A percentile compares a stretch with the other conserved stretches of the same genome.
These are phyloP conservation scores for Phragmites australis DNA, from an alignment of 176 grass and related monocot species.

Conservation along the genomic window DNA sequence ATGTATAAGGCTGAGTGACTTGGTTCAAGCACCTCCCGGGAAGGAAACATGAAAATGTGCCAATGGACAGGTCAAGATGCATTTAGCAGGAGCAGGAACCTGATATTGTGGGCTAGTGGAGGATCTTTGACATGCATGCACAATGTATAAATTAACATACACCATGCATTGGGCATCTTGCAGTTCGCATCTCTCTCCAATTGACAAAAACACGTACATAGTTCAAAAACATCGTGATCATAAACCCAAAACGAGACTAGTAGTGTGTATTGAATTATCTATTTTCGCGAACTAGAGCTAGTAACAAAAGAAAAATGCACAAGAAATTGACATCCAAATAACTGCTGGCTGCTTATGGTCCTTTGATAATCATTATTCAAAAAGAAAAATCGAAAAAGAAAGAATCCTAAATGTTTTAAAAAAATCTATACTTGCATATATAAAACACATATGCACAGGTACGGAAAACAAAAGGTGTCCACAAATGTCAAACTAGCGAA, in stretches of 20 bases:
- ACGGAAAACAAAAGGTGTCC: conserved; percentile 15
- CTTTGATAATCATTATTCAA: no score
- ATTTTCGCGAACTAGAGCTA: neutral
- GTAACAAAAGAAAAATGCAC: no score
- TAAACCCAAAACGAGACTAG: neutral
- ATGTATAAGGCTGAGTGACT: conserved; percentile 4
- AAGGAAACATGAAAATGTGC: conserved; percentile 35
- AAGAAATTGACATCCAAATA: no score
- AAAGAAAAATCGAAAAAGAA: neutral
- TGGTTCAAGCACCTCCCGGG: conserved; percentile 11
- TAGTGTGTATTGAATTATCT: neutral
- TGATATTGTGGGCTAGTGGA: conserved; percentile 56
- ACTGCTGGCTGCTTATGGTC: no score
- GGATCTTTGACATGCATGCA: conserved; percentile 40
- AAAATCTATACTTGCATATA: neutral
- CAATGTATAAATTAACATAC: no score
- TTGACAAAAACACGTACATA: no score
- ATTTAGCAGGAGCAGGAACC: conserved; percentile 39
- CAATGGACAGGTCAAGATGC: conserved; percentile 26
- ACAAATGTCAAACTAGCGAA: conserved; percentile 27
- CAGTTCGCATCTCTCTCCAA: neutral
- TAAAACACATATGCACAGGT: neutral
- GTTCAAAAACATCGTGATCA: neutral
- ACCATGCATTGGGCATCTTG: conserved; percentile 1
- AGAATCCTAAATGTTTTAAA: neutral